Conservation (phyloP, 2,329 filamentous ascomycete species). For the Apiospora sp. region DNA sequence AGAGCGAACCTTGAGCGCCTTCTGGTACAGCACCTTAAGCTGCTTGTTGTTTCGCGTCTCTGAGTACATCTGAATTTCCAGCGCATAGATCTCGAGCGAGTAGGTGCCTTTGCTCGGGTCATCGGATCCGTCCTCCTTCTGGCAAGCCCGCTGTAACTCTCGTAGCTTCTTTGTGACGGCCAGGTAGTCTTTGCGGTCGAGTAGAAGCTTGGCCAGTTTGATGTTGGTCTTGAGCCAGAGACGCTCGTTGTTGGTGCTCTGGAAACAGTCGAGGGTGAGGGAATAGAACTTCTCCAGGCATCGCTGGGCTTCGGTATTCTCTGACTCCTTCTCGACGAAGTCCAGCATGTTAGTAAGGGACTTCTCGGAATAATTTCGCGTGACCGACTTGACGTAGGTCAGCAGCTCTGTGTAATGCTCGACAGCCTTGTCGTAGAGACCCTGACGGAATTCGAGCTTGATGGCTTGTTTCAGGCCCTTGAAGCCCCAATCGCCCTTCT, state of each 20-base stretch:
- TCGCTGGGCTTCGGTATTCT: constrained; percentile 71
- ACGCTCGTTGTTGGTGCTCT: constrained; percentile 96
- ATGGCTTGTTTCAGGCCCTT: constrained; percentile 98
- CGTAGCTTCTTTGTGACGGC: constrained; percentile 83
- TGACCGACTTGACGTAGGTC: constrained; percentile 97
- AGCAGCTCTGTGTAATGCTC: constrained; percentile 94
- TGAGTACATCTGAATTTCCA: constrained; percentile 99
- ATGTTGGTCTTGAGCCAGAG: constrained; percentile 98
- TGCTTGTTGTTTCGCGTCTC: constrained; percentile 98
- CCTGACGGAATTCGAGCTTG: constrained; percentile 94
- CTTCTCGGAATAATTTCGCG: constrained; percentile 97
- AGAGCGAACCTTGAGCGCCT: constrained; percentile 90
- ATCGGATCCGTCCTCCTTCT: constrained; percentile 84
- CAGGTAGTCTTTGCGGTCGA: constrained; percentile 89
- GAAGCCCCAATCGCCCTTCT: constrained; percentile 99
- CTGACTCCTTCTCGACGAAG: constrained; percentile 90
- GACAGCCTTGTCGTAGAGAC: constrained; percentile 85
- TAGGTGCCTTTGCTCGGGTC: constrained; percentile 97
- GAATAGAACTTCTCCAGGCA: constrained; percentile 98
- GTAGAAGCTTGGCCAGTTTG: constrained; percentile 89
- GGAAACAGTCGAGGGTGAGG: constrained; percentile 90
- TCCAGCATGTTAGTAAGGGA: constrained; percentile 99
- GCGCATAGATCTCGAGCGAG: constrained; percentile 90
- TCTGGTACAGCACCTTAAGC: constrained; percentile 90
- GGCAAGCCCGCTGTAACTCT: constrained; percentile 89